These are phyloP conservation scores for Aschersonia sp. DNA, from an alignment of 2,329 filamentous ascomycete species.

Conservation along the genomic window DNA sequence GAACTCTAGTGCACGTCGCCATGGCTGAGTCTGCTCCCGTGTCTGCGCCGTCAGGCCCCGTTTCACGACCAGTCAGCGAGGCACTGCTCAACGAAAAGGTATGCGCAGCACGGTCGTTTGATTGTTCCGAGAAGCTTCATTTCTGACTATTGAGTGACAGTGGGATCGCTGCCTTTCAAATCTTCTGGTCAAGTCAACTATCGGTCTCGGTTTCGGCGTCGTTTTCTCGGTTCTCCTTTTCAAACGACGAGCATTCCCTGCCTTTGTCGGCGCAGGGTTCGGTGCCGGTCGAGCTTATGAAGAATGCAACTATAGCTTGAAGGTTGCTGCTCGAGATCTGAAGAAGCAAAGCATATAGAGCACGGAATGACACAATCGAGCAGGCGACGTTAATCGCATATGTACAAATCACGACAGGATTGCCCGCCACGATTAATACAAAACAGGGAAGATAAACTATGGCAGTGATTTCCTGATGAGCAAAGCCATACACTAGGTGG, in stretches of 20 bases:
- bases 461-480: not conserved
- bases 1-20: conserved; percentile 11
- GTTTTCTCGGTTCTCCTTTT: conserved; percentile 98
- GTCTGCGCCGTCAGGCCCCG: conserved; percentile 42
- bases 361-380: not conserved
- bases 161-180: conserved; percentile 99
- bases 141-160: conserved; percentile 30
- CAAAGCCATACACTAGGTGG: not conserved
- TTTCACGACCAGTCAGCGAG: conserved; percentile 86
- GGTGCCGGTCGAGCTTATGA: conserved; percentile 95
- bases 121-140: conserved; percentile 2
- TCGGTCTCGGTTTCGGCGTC: conserved; percentile 93
- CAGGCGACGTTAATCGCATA: conserved; percentile 5
- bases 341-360: conserved; percentile 33
- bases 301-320: conserved; percentile 80
- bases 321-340: conserved; percentile 44
- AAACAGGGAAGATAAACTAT: conserved; percentile 1
- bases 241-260: conserved; percentile 95
- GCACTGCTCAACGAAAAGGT: conserved; percentile 99
- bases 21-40: conserved; percentile 38
- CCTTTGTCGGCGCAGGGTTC: conserved; percentile 88
- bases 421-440: conserved; percentile 7
- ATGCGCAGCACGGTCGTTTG: conserved; percentile 12
- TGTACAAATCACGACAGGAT: conserved; percentile 13
- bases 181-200: conserved; percentile 87